Conservation (phyloP, 352 stramenopile species). For the Phytopythium kandeliae region DNA sequence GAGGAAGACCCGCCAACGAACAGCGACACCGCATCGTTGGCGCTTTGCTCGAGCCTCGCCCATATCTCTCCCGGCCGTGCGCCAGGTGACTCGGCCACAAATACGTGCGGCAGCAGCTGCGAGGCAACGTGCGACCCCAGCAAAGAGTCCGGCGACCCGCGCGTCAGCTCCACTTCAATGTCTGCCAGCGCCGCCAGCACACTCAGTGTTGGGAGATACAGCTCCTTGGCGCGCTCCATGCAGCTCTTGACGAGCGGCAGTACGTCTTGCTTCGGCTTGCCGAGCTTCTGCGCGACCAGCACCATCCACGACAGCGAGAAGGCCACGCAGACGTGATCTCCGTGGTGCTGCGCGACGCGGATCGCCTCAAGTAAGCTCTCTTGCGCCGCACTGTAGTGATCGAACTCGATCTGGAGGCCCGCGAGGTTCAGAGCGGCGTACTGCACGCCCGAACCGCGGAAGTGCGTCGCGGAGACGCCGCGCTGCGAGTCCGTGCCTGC, state of each 20-base stretch:
- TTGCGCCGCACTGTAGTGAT: conserved; percentile 64
- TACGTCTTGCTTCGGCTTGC: conserved; percentile 49
- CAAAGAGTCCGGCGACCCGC: conserved; percentile 10
- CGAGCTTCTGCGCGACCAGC: conserved; percentile 50
- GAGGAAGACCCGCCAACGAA: not conserved
- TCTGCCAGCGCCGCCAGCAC: conserved; percentile 39
- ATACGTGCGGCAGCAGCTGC: conserved; percentile 25
- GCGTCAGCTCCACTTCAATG: conserved; percentile 40
- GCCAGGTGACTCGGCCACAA: conserved; percentile 21
- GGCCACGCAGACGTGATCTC: conserved; percentile 89
- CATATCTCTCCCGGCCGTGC: conserved; percentile 42
- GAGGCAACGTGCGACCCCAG: too few species aligned
- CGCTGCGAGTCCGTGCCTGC: not conserved
- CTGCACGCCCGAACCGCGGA: conserved; percentile 69
- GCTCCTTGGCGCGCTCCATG: conserved; percentile 54
- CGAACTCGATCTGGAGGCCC: conserved; percentile 82
- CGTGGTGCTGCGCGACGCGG: conserved; percentile 89
- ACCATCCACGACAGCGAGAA: conserved; percentile 90
- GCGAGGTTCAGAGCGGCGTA: conserved; percentile 90
- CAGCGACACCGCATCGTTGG: not conserved
- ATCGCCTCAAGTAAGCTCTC: conserved; percentile 91
- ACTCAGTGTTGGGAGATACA: conserved; percentile 44
- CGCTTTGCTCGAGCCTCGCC: conserved; percentile 23
- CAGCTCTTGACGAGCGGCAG: conserved; percentile 40
- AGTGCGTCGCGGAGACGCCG: conserved; percentile 14